Percentiles rank a stretch among this genome's conserved stretches.
Evolutionary conservation across 129 eudicot species (phyloP).

Genomic region (Flaveria sonorensis): DNA sequence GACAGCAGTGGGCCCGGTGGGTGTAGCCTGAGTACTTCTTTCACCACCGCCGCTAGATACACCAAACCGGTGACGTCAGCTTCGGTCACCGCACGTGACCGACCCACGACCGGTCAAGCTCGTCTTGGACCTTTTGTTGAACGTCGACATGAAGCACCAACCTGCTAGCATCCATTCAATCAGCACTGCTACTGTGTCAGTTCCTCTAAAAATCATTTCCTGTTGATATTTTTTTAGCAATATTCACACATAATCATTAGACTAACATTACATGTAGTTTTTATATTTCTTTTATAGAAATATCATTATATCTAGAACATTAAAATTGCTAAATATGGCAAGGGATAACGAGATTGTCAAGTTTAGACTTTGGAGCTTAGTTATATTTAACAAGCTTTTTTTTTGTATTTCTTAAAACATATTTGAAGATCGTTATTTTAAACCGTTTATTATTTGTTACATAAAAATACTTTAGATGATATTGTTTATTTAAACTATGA

Average conservation of each 20-base stretch:
- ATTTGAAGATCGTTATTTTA: background rate
- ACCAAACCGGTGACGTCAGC: conserved; percentile 53
- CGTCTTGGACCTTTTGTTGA: conserved; percentile 66
- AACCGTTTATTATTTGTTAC: background rate
- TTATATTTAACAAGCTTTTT: conserved; percentile 4
- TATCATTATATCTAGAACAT: background rate
- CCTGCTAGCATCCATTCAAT: conserved; percentile 93
- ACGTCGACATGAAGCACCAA: conserved; percentile 69
- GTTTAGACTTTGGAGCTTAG: background rate
- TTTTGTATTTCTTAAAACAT: conserved; percentile 3
- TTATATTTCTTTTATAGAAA: too few species aligned
- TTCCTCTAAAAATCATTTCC: conserved; percentile 99
- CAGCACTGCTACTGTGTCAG: conserved; percentile 81
- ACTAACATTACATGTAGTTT: too few species aligned
- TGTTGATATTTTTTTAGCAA: conserved; percentile 5
- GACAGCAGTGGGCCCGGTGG: conserved; percentile 93
- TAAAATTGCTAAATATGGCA: conserved; percentile 18
- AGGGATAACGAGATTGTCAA: background rate
- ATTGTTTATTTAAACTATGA: background rate
- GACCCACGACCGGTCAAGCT: conserved; percentile 70
- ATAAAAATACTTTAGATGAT: background rate
- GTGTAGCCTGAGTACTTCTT: conserved; percentile 76
- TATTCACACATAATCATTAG: too few species aligned
- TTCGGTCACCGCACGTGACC: conserved; percentile 67
- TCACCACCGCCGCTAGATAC: conserved; percentile 74